phyloP scores from a whole-genome alignment of 176 grass and related monocot genomes.

The Eragrostis curvula region DNA sequence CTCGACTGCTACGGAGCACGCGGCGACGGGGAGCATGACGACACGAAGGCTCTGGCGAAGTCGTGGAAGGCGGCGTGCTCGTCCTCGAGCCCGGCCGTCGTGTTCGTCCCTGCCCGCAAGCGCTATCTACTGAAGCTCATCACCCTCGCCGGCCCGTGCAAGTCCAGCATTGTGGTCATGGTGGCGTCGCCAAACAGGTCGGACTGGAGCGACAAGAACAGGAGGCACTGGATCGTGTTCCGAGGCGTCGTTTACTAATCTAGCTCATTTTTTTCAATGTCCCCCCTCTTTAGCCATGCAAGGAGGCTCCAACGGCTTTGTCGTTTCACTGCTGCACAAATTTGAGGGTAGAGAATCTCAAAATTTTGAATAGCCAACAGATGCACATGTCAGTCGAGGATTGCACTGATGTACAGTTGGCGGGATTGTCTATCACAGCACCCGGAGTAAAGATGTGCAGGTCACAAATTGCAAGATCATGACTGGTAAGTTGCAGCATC shows the following conservation, averaged over 20 bases:
- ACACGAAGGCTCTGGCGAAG: slow-evolving; percentile 55
- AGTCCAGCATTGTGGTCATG: slow-evolving; percentile 48
- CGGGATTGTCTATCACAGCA: slow-evolving; percentile 30
- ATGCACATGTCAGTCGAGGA: slow-evolving; percentile 53
- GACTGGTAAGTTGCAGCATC: slow-evolving; percentile 15
- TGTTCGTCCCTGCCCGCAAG: slow-evolving; percentile 58
- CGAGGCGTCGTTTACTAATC: slow-evolving; percentile 8
- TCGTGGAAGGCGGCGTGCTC: slow-evolving; percentile 63
- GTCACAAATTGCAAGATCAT: slow-evolving; percentile 42
- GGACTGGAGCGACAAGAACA: slow-evolving; percentile 42
- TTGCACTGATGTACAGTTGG: background rate
- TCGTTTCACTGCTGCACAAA: slow-evolving; percentile 35
- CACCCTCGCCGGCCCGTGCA: slow-evolving; percentile 67
- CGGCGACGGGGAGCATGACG: slow-evolving; percentile 57
- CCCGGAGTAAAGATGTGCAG: slow-evolving; percentile 25
- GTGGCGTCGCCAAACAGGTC: slow-evolving; percentile 49
- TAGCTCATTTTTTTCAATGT: background rate
- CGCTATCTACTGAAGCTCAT: slow-evolving; percentile 57
- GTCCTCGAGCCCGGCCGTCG: slow-evolving; percentile 47
- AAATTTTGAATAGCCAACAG: slow-evolving; percentile 42
- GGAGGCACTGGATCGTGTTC: slow-evolving; percentile 66
- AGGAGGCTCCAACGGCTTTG: slow-evolving; percentile 55
- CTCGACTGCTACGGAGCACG: slow-evolving; percentile 52
- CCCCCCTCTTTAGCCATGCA: slow-evolving; percentile 55
- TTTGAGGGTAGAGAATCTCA: slow-evolving; percentile 30